Conservation (phyloP, 768 basidiomycete species). For the Boletus pseudopeckii region DNA sequence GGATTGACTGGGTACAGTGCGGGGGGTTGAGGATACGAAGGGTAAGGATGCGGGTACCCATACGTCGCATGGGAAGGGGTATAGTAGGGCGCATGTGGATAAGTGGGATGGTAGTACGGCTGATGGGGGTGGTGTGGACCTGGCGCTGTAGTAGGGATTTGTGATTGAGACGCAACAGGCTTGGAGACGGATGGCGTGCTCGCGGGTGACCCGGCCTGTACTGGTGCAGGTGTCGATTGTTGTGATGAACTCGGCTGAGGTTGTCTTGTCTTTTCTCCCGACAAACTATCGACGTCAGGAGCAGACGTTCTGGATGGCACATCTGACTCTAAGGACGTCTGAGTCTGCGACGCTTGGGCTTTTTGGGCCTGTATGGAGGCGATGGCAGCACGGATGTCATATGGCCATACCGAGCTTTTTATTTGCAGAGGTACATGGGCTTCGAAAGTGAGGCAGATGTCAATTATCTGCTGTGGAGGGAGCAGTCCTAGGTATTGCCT, state of each 20-base stretch:
- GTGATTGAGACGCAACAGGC: slow-evolving; percentile 17
- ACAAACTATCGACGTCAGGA: slow-evolving; percentile 10
- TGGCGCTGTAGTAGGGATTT: slow-evolving; percentile 20
- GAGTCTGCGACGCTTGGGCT: slow-evolving; percentile 22
- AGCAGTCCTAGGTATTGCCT: slow-evolving; percentile 68
- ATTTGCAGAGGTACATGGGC: slow-evolving; percentile 62
- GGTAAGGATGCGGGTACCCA: slow-evolving; percentile 39
- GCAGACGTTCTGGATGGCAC: slow-evolving; percentile 10
- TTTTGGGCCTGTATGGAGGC: slow-evolving; percentile 41
- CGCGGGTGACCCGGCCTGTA: slow-evolving; percentile 23
- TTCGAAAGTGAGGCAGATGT: slow-evolving; percentile 73
- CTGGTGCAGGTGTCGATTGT: slow-evolving; percentile 20
- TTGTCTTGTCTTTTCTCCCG: slow-evolving; percentile 13
- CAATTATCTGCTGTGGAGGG: slow-evolving; percentile 68
- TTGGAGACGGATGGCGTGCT: slow-evolving; percentile 17
- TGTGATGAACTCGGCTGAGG: slow-evolving; percentile 18
- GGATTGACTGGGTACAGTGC: slow-evolving; percentile 31
- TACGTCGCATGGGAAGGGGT: slow-evolving; percentile 37
- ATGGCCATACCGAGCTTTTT: slow-evolving; percentile 69
- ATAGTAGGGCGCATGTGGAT: slow-evolving; percentile 70
- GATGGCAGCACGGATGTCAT: slow-evolving; percentile 64
- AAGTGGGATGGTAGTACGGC: slow-evolving; percentile 55
- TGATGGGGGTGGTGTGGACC: slow-evolving; percentile 48
- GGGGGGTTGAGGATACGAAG: slow-evolving; percentile 32
- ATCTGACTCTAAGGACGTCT: slow-evolving; percentile 11